A percentile compares a stretch with the other conserved stretches of the same genome.
Conservation (phyloP, 805 yeast genomes). For the Nakazawaea wyomingensis region DNA sequence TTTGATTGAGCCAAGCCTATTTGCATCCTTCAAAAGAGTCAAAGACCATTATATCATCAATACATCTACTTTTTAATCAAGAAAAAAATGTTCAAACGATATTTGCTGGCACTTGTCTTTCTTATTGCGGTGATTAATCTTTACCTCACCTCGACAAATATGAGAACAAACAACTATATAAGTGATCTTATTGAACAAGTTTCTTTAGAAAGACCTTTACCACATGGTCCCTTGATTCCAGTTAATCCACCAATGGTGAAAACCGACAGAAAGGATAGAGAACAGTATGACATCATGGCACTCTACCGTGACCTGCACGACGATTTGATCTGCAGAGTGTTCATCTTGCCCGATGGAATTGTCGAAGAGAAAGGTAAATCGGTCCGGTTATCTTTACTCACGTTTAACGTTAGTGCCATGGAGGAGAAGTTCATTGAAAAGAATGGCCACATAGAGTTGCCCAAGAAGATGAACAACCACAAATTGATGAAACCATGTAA, state of each 20-base stretch:
- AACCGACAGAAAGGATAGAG: slow-evolving; percentile 8
- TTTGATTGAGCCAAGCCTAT: neutral
- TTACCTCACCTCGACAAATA: neutral
- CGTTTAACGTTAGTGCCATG: slow-evolving; percentile 5
- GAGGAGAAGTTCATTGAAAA: slow-evolving; percentile 6
- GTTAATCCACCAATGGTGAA: slow-evolving; percentile 8
- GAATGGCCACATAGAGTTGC: neutral
- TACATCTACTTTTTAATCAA: neutral
- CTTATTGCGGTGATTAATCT: neutral
- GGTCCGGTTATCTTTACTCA: slow-evolving; percentile 1
- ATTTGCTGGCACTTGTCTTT: neutral
- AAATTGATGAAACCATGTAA: slow-evolving; percentile 12
- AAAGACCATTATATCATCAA: neutral
- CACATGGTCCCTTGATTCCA: neutral
- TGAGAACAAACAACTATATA: slow-evolving; percentile 4
- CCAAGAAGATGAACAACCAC: slow-evolving; percentile 9
- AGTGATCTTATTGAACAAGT: slow-evolving; percentile 4
- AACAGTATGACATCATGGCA: slow-evolving; percentile 5
- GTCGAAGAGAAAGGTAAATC: slow-evolving; percentile 4
- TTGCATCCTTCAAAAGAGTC: neutral
- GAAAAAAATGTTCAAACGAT: slow-evolving; percentile 1
- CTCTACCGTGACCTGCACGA: neutral
- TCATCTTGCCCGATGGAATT: slow-evolving; percentile 12
- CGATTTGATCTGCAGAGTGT: slow-evolving; percentile 3
- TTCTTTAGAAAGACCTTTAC: neutral